phyloP scores from a whole-genome alignment of 306 rosid genomes.

The Acacia crassicarpa region DNA sequence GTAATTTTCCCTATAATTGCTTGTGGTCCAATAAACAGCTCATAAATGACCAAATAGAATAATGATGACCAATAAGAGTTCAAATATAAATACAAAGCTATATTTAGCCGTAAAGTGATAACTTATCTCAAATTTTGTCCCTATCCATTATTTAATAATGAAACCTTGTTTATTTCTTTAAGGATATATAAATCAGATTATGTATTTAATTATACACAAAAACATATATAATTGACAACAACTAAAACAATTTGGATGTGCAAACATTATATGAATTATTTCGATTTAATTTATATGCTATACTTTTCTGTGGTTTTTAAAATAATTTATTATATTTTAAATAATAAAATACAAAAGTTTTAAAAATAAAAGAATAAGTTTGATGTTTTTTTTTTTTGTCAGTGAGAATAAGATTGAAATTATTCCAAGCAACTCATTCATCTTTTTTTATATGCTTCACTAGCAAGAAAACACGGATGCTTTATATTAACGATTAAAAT shows the following conservation, averaged over 20 bases:
- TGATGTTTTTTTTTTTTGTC: no score
- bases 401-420: neutral
- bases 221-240: no score
- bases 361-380: neutral
- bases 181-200: no score
- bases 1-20: neutral
- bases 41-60: neutral
- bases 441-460: neutral
- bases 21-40: neutral
- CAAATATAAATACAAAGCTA: neutral
- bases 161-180: neutral
- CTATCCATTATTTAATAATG: neutral
- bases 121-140: neutral
- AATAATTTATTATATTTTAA: neutral
- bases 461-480: neutral
- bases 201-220: no score
- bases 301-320: neutral
- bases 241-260: neutral
- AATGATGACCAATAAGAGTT: neutral
- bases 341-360: neutral
- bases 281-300: no score
- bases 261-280: neutral
- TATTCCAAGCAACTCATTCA: conserved; percentile 21
- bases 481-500: neutral
- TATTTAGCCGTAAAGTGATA: neutral